These are phyloP conservation scores for Peronosclerospora sorghi DNA, from an alignment of 352 stramenopile species.

Conservation along the genomic window DNA sequence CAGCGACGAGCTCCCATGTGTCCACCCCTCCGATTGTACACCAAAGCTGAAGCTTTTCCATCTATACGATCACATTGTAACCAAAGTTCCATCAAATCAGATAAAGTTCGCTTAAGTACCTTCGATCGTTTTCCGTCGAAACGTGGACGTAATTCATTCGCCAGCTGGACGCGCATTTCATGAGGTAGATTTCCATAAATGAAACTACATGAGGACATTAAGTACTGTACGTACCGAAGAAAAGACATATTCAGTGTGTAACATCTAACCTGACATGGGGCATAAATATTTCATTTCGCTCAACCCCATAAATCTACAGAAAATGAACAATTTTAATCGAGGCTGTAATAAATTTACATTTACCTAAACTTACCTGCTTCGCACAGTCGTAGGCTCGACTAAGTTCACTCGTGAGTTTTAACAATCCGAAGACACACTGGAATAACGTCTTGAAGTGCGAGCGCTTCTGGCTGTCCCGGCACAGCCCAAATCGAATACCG, in stretches of 20 bases:
- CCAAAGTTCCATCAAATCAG: too few species aligned
- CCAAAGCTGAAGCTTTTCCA: slow-evolving; percentile 44
- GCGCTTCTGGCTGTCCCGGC: slow-evolving; percentile 9
- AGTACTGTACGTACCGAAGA: too few species aligned
- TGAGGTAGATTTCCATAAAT: slow-evolving; percentile 41
- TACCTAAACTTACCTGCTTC: slow-evolving; percentile 27
- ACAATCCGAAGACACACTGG: slow-evolving; percentile 52
- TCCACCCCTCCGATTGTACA: slow-evolving; percentile 30
- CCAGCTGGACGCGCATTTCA: slow-evolving; percentile 18
- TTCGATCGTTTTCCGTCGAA: slow-evolving; percentile 23
- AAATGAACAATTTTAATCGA: not conserved
- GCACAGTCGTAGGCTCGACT: slow-evolving; percentile 18
- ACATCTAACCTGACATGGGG: slow-evolving; percentile 43
- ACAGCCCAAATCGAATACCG: slow-evolving; percentile 57
- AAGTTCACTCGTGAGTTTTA: slow-evolving; percentile 31
- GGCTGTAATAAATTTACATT: too few species aligned
- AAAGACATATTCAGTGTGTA: too few species aligned
- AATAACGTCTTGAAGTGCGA: slow-evolving; percentile 17
- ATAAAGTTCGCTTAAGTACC: slow-evolving; percentile 12
- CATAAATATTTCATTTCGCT: slow-evolving; percentile 40
- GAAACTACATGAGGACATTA: slow-evolving; percentile 21
- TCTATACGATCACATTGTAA: slow-evolving; percentile 7
- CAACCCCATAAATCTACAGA: slow-evolving; percentile 25
- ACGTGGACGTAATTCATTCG: slow-evolving; percentile 26
- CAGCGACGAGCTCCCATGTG: slow-evolving; percentile 28